phyloP scores from a whole-genome alignment of 1,284 basidiomycete genomes.

The Sphaerobolus stellatus region DNA sequence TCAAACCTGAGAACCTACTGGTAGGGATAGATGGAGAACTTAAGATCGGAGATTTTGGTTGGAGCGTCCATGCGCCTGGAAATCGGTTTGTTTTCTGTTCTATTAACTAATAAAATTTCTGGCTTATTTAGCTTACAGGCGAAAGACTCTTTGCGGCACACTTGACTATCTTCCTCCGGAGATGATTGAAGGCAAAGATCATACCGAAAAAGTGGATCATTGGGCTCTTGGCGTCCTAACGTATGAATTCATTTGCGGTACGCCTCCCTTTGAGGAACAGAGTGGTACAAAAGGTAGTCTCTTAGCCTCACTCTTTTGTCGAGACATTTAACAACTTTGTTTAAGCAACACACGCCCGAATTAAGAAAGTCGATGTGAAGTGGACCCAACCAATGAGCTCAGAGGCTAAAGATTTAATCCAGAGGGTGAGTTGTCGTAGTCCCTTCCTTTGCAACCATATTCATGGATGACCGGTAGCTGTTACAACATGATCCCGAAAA shows the following conservation, averaged over 20 bases:
- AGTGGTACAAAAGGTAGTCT: conserved; percentile 65
- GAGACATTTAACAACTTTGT: conserved; percentile 5
- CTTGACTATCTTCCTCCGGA: conserved; percentile 97
- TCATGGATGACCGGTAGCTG: conserved; percentile 53
- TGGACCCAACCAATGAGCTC: conserved; percentile 67
- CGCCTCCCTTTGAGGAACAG: conserved; percentile 92
- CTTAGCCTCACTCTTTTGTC: conserved; percentile 5
- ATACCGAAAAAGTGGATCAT: conserved; percentile 88
- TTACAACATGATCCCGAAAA: conserved; percentile 84
- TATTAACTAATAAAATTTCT: background rate
- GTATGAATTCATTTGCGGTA: conserved; percentile 92
- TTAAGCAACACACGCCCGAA: conserved; percentile 83
- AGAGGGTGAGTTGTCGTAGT: conserved; percentile 40
- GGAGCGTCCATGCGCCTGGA: conserved; percentile 97
- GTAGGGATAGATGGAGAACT: conserved; percentile 95
- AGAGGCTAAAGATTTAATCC: conserved; percentile 69
- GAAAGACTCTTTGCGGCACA: conserved; percentile 92
- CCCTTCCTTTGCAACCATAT: background rate
- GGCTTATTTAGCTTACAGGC: conserved; percentile 23
- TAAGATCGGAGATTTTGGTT: conserved; percentile 99
- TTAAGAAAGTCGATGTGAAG: conserved; percentile 78
- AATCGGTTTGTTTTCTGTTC: conserved; percentile 47
- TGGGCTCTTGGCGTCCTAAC: conserved; percentile 97
- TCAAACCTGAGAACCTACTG: conserved; percentile 97
- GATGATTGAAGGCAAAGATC: conserved; percentile 92